Evolutionary conservation across 768 basidiomycete species (phyloP), one percentile per base, ranked within the genome.

Genomic region (Lanmaoa pseudosensibilis): DNA sequence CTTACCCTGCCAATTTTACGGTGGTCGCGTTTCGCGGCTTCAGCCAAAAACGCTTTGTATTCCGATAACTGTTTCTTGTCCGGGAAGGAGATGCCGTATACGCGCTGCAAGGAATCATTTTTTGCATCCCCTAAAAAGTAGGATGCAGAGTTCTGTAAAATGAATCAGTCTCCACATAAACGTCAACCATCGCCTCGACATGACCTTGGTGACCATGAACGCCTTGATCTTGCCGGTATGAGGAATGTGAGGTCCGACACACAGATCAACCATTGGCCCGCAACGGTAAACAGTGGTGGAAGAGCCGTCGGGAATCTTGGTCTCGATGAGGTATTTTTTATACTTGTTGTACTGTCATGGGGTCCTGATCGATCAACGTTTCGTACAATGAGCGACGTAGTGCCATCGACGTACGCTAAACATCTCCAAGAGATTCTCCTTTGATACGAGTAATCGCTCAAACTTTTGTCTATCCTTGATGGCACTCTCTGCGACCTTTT

Each of bases 1-100:
- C 72, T 52, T 54, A 85, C 84, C 78, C 88, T 94, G 53, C 92
- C 97, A 56, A 99, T 98, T 77, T 92, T 93, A 44, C 97, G 79
- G 69, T 98, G 97, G 72, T 99, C 96, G 5, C 96, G 88, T 73
- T 91, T 97, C n/a, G 96, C 95, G 50, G 97, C 97, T 73, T 99
- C 96, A 32, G 85, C 95, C 54, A 98, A 82, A 81, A 97, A 97
- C 45, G 80, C 83, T 78, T 98, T 98, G 83, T 98, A 94, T 57
- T 98, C 97, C 15, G 86, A 77, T 62, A 98, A 75, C 70, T 96
- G 92, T 72, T 97, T 96, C 75, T 90, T 90, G 76, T 98, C 97
- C 0, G 97, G 97, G 85, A 98, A 99, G 0, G 95, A 97, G 71
- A 99, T 93, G 56, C 97, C 97, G 71, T 98, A 99, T 61, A 99